These are phyloP conservation scores for Ophiostoma himal-ulmi DNA, from an alignment of 2,329 filamentous ascomycete species.

Conservation along the genomic window DNA sequence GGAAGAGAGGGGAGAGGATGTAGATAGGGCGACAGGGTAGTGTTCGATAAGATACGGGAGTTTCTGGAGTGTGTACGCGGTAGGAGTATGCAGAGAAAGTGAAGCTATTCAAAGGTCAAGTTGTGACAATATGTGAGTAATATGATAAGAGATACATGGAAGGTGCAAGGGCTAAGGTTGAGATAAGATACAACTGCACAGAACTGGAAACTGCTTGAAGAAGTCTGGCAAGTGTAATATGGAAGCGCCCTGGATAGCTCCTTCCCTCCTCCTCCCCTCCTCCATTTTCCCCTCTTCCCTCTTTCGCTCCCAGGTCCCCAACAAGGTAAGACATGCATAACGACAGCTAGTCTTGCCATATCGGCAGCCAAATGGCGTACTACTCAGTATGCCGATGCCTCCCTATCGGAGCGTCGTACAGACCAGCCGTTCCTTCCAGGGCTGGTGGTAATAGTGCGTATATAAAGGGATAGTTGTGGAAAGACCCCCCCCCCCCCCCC, in stretches of 20 bases:
- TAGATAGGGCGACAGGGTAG: background rate
- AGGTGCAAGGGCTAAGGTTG: background rate
- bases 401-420: background rate
- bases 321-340: constrained; percentile 19
- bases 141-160: background rate
- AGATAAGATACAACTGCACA: background rate
- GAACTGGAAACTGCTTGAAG: background rate
- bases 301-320: background rate
- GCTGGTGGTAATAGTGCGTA: background rate
- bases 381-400: background rate
- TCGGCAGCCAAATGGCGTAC: constrained; percentile 9
- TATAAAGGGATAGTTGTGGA: background rate
- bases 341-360: constrained; percentile 5
- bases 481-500: too few relatives aligned
- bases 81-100: background rate
- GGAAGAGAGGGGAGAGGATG: background rate
- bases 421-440: background rate
- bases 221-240: background rate
- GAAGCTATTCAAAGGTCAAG: background rate
- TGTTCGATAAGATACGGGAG: background rate
- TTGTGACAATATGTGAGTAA: background rate
- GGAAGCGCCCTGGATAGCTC: background rate
- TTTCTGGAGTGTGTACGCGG: background rate
- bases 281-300: background rate
- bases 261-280: background rate